These are phyloP conservation scores for Cadophora luteo-olivacea DNA, from an alignment of 2,329 filamentous ascomycete species.

Conservation along the genomic window DNA sequence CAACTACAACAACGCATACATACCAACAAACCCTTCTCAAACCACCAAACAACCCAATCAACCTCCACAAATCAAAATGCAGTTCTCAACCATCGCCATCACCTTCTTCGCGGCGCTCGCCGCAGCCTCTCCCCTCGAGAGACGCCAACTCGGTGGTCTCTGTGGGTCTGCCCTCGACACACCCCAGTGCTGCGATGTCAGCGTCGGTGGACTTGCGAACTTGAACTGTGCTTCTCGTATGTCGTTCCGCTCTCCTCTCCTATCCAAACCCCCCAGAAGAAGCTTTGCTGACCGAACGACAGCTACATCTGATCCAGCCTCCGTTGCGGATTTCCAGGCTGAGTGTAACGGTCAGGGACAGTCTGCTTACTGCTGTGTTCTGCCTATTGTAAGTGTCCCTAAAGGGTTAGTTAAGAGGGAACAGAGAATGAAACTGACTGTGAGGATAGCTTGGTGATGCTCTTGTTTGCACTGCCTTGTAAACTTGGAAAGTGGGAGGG, in stretches of 20 bases:
- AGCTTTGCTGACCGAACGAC: constrained; percentile 1
- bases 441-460: constrained; percentile 17
- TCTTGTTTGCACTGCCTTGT: constrained; percentile 17
- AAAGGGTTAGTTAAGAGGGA: not conserved
- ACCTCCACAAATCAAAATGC: constrained; percentile 15
- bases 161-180: constrained; percentile 49
- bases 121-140: constrained; percentile 42
- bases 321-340: constrained; percentile 47
- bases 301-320: constrained; percentile 47
- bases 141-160: constrained; percentile 46
- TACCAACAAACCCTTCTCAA: no score
- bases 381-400: constrained; percentile 13
- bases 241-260: constrained; percentile 40
- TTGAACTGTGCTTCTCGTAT: constrained; percentile 60
- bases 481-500: not conserved
- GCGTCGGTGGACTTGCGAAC: constrained; percentile 61
- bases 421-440: not conserved
- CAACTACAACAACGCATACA: no score
- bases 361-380: constrained; percentile 19
- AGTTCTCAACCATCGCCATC: constrained; percentile 20
- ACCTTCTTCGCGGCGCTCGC: constrained; percentile 17
- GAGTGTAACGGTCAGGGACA: constrained; percentile 18
- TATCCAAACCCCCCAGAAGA: no score
- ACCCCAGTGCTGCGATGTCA: constrained; percentile 66
- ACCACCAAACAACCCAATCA: not conserved